These are phyloP conservation scores for Helicostylum pulchrum DNA, from an alignment of 192 early-diverging fungal species.

Conservation along the genomic window DNA sequence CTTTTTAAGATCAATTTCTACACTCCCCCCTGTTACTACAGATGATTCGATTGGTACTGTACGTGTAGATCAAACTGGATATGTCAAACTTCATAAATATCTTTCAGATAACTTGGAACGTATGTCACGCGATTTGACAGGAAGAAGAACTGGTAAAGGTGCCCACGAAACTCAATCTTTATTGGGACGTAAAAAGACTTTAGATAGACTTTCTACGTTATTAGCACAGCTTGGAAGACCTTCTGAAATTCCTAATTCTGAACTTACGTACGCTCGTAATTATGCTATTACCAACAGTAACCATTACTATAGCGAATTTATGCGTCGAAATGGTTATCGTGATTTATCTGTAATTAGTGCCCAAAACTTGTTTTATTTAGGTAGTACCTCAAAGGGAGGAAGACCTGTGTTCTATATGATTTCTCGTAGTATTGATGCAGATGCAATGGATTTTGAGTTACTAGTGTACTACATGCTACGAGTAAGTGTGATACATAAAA, in stretches of 20 bases:
- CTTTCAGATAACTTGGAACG: constrained; percentile 68
- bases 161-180: constrained; percentile 2
- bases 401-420: constrained; percentile 85
- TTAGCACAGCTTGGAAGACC: constrained; percentile 81
- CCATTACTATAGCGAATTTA: constrained; percentile 57
- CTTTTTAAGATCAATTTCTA: constrained; percentile 79
- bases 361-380: constrained; percentile 74
- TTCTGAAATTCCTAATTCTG: constrained; percentile 53
- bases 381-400: constrained; percentile 62
- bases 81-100: constrained; percentile 51
- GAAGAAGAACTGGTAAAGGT: constrained; percentile 47
- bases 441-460: constrained; percentile 80
- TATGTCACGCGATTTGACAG: constrained; percentile 61
- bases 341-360: constrained; percentile 59
- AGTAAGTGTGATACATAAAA: constrained; percentile 37
- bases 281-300: constrained; percentile 41
- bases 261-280: constrained; percentile 32
- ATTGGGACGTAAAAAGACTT: constrained; percentile 57
- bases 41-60: background rate
- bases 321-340: constrained; percentile 63
- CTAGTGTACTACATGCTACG: constrained; percentile 72
- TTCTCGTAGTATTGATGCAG: constrained; percentile 65
- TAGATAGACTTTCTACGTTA: constrained; percentile 74
- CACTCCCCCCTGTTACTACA: constrained; percentile 4
- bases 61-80: constrained; percentile 26